Evolutionary conservation across 768 basidiomycete species (phyloP).

Genomic region (Pleurotus platypus): DNA sequence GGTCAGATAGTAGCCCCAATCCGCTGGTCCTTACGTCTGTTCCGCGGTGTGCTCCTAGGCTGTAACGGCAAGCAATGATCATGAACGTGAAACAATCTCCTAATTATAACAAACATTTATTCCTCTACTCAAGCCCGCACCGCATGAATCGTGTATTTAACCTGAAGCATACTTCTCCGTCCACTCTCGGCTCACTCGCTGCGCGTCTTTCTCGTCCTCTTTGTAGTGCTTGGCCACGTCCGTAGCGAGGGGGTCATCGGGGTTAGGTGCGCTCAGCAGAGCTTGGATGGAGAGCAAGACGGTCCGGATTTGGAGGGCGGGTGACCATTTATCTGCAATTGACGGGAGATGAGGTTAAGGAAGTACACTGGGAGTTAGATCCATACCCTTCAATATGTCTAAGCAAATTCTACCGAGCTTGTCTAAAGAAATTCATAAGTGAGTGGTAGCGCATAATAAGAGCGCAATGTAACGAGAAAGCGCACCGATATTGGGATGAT

Average conservation of each 20-base stretch:
- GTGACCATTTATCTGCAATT: conserved; percentile 93
- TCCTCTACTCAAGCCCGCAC: too few relatives aligned
- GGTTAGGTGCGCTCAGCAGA: conserved; percentile 93
- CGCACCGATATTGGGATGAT: conserved; percentile 98
- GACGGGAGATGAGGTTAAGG: background rate
- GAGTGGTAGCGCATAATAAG: background rate
- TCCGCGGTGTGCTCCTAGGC: too few relatives aligned
- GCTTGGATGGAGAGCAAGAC: conserved; percentile 97
- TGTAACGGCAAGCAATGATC: too few relatives aligned
- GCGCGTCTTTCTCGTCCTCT: conserved; percentile 92
- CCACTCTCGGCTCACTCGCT: conserved; percentile 92
- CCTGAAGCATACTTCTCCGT: conserved; percentile 77
- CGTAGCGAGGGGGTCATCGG: conserved; percentile 91
- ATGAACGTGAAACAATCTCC: too few relatives aligned
- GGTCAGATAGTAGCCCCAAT: too few relatives aligned
- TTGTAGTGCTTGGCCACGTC: conserved; percentile 99
- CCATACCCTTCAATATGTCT: conserved; percentile 92
- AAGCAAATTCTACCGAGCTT: conserved; percentile 98
- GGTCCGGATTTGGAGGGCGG: conserved; percentile 96
- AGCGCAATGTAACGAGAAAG: conserved; percentile 9
- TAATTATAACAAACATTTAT: too few relatives aligned
- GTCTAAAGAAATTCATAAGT: conserved; percentile 45
- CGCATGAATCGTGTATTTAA: conserved; percentile 1
- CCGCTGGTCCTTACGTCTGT: too few relatives aligned
- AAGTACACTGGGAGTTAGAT: background rate